Evolutionary conservation across 331 rosid genomes (phyloP).

Genomic region (Malus hybrid): DNA sequence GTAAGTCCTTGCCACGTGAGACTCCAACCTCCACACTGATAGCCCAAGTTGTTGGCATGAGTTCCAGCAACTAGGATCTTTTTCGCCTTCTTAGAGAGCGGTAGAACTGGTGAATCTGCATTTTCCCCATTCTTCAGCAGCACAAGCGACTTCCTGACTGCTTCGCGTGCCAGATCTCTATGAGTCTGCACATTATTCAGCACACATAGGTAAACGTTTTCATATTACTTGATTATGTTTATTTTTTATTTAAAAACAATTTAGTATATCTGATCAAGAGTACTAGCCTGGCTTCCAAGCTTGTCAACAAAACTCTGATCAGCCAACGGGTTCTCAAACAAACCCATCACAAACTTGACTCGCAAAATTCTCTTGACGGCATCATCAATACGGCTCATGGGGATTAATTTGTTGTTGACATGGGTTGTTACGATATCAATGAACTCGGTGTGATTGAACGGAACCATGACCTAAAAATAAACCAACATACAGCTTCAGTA

Average conservation of each 20-base stretch:
- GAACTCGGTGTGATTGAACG: conserved; percentile 13
- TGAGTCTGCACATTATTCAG: conserved; percentile 4
- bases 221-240: not conserved
- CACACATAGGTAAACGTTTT: not conserved
- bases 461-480: conserved; percentile 21
- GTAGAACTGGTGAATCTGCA: conserved; percentile 11
- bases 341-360: conserved; percentile 20
- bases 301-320: conserved; percentile 7
- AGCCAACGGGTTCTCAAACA: conserved; percentile 23
- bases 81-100: conserved; percentile 21
- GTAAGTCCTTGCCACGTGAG: conserved; percentile 24
- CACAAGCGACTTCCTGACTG: conserved; percentile 30
- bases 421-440: not conserved
- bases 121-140: conserved; percentile 24
- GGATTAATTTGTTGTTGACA: conserved; percentile 5
- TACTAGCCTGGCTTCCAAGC: conserved; percentile 15
- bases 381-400: conserved; percentile 20
- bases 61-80: conserved; percentile 30
- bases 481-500: not conserved
- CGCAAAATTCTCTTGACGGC: conserved; percentile 20
- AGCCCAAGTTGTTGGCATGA: conserved; percentile 33
- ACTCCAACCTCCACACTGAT: conserved; percentile 36
- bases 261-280: not conserved
- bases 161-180: conserved; percentile 31
- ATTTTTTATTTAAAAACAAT: not conserved